Evolutionary conservation across 2,329 filamentous ascomycete genomes (phyloP), one percentile per base, ranked within the genome.

Genomic region (Leptodontidium sp.): DNA sequence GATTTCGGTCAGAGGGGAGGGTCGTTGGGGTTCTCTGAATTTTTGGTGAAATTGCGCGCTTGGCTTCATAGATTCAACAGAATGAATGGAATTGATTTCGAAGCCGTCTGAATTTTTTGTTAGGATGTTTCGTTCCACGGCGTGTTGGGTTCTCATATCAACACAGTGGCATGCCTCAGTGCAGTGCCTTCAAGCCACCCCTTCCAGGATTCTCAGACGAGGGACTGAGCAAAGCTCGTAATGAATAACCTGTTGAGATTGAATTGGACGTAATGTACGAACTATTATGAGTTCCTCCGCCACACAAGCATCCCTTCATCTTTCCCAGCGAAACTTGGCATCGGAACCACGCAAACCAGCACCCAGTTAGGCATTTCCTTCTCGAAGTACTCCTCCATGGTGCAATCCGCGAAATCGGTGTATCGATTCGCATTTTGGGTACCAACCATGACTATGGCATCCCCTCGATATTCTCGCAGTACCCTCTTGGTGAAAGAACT

Each of bases 401-500:
- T 88, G 78, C 85, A 81, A 72, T 85, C 82, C 65, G 82, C 84
- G 77, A 93, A 93, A 0, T 86, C 89, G 0, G 91, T 94, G 77
- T 92, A 93, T 1, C 91, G 90, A 78, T 92, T 93, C 24, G 80
- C 80, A 77, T 93, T 93, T 80, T 93, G 91, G 26, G 91, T 93
- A 24, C 91, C 91, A 1, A 90, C 91, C 15, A 92, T 87, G n/a
- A 90, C 87, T 62, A 93, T 83, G 3, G 85, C 88, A 74, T 90
- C 85, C 40, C 90, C 89, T 52, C 81, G 75, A 76, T 89, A 94
- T 21, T 86, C 86, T 66, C 82, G 81, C 70, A 94, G 79, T 69
- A 92, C 81, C 69, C 82, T 81, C 47, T 84, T 83, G 0, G 91
- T 93, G 75, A 94, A 93, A 24, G 84, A 85, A 4, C 87, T 86